These are phyloP conservation scores for Millerago galiae DNA, from an alignment of 805 yeast species.

Conservation along the genomic window DNA sequence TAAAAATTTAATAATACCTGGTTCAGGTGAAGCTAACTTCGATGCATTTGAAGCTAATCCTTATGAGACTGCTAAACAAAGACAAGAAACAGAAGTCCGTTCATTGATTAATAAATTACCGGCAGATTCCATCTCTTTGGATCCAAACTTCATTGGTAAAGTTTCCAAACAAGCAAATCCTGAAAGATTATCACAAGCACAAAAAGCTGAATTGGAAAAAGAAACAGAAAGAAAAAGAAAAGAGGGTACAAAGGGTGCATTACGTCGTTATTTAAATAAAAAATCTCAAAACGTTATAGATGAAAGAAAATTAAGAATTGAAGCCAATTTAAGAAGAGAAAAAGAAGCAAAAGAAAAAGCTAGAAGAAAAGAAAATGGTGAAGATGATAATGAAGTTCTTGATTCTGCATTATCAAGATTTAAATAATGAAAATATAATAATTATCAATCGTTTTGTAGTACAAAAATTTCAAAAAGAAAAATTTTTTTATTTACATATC, in stretches of 20 bases:
- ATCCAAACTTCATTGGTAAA: constrained; percentile 81
- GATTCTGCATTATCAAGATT: constrained; percentile 37
- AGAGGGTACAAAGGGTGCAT: constrained; percentile 59
- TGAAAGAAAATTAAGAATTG: constrained; percentile 73
- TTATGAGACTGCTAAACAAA: constrained; percentile 82
- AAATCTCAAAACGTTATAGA: constrained; percentile 80
- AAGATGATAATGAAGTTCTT: constrained; percentile 40
- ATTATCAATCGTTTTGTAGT: too few species aligned
- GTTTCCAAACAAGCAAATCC: constrained; percentile 66
- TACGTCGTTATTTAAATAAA: constrained; percentile 76
- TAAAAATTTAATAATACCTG: constrained; percentile 86
- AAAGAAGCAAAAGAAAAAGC: constrained; percentile 51
- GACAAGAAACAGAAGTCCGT: constrained; percentile 90
- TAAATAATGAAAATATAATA: constrained; percentile 9
- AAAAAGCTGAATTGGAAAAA: constrained; percentile 26
- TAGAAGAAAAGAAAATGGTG: constrained; percentile 40
- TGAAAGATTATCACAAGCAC: constrained; percentile 58
- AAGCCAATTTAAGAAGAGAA: constrained; percentile 67
- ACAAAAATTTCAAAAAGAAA: too few species aligned
- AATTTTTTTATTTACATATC: constrained; percentile 29
- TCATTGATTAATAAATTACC: constrained; percentile 77
- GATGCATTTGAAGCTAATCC: constrained; percentile 94
- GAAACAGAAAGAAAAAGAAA: constrained; percentile 41
- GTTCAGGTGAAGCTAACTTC: constrained; percentile 96
- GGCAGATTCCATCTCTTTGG: constrained; percentile 88